Conservation (phyloP, 306 rosid genomes). For the Macrotyloma uniflorum region DNA sequence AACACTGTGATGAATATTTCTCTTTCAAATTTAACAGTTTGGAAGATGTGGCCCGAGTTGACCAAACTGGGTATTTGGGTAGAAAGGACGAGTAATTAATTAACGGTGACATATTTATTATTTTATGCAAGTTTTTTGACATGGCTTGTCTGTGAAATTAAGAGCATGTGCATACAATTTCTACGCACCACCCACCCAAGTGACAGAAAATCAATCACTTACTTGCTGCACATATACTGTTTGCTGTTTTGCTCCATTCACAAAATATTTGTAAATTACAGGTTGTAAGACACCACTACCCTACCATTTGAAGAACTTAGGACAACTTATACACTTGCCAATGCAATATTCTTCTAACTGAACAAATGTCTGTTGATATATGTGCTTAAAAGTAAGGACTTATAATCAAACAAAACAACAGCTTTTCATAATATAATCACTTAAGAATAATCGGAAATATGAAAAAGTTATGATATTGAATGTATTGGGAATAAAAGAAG, state of each 20-base stretch:
- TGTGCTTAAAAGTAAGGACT: no score
- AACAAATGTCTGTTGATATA: no score
- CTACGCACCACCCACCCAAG: conserved; percentile 2
- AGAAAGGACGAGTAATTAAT: conserved; percentile 2
- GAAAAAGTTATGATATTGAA: no score
- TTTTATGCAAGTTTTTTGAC: background rate
- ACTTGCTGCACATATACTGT: no score
- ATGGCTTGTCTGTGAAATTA: background rate
- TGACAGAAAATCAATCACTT: background rate
- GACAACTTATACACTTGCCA: background rate
- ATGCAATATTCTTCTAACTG: background rate
- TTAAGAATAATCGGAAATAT: no score
- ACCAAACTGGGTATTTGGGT: background rate
- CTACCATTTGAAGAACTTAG: background rate
- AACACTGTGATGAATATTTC: background rate
- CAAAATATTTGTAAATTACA: background rate
- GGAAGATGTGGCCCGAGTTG: background rate
- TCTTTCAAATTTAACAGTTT: background rate
- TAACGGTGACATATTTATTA: background rate
- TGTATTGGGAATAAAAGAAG: conserved; percentile 15
- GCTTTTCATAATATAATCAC: no score
- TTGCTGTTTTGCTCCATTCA: no score
- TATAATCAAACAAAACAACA: no score
- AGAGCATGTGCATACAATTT: background rate
- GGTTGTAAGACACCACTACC: background rate